These are phyloP conservation scores for Bruguiera sexangula DNA, from an alignment of 345 rosid species.

Conservation along the genomic window DNA sequence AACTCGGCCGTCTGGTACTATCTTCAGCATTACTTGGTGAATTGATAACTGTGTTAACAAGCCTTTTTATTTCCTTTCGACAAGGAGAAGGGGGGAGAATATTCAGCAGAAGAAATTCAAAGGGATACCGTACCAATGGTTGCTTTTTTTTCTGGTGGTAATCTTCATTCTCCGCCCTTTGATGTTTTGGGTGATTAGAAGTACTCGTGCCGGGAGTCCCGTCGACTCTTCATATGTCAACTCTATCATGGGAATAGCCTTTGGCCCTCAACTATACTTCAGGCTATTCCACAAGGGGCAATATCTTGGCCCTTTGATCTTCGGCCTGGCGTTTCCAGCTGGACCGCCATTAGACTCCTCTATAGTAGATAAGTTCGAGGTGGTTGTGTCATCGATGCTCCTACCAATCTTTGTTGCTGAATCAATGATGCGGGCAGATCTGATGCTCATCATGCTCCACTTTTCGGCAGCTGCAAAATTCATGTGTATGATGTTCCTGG, in stretches of 20 bases:
- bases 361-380: slow-evolving; percentile 26
- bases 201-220: slow-evolving; percentile 30
- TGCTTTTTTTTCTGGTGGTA: not conserved
- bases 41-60: slow-evolving; percentile 17
- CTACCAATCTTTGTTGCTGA: slow-evolving; percentile 30
- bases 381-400: slow-evolving; percentile 22
- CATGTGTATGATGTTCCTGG: not conserved
- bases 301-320: slow-evolving; percentile 26
- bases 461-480: not conserved
- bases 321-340: slow-evolving; percentile 35
- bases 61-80: no score
- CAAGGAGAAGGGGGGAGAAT: not conserved
- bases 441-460: slow-evolving; percentile 1
- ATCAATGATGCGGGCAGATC: slow-evolving; percentile 24
- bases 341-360: slow-evolving; percentile 40
- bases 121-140: not conserved
- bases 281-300: slow-evolving; percentile 10
- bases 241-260: slow-evolving; percentile 13
- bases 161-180: slow-evolving; percentile 21
- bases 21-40: slow-evolving; percentile 19
- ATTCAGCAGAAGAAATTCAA: no score
- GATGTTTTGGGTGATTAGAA: slow-evolving; percentile 29
- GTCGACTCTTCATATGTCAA: slow-evolving; percentile 18
- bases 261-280: slow-evolving; percentile 4
- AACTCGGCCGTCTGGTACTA: slow-evolving; percentile 36